Evolutionary conservation across 257 asterid genomes (phyloP).

Genomic region (Nicotiana otophora): DNA sequence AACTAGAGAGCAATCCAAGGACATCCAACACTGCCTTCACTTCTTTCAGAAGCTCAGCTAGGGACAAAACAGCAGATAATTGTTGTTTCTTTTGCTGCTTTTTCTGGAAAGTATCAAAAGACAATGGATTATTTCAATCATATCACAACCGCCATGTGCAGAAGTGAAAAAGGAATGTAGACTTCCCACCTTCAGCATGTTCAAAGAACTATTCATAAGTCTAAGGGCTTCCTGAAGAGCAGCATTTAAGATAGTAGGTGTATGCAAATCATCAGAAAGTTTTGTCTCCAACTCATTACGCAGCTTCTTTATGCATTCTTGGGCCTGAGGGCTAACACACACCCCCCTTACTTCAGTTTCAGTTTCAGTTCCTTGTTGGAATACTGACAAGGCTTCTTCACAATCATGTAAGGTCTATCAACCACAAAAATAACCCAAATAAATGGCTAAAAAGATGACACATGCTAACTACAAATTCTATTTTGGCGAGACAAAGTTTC

Average conservation of each 20-base stretch:
- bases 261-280: slow-evolving; percentile 79
- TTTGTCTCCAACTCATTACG: slow-evolving; percentile 51
- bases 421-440: slow-evolving; percentile 10
- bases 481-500: not conserved
- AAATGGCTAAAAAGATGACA: not conserved
- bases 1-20: slow-evolving; percentile 34
- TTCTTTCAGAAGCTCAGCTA: slow-evolving; percentile 29
- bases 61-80: slow-evolving; percentile 19
- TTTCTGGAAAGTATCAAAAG: slow-evolving; percentile 20
- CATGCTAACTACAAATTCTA: not conserved
- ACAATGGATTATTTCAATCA: not conserved
- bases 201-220: slow-evolving; percentile 44
- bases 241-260: slow-evolving; percentile 57
- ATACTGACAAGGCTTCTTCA: slow-evolving; percentile 36
- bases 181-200: slow-evolving; percentile 50
- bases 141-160: not conserved
- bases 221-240: slow-evolving; percentile 62
- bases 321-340: slow-evolving; percentile 37
- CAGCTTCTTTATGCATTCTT: slow-evolving; percentile 53
- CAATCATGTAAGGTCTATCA: slow-evolving; percentile 65
- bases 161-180: not conserved
- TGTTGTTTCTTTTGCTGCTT: slow-evolving; percentile 30
- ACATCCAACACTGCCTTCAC: slow-evolving; percentile 30
- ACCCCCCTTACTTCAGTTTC: slow-evolving; percentile 28
- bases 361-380: slow-evolving; percentile 34